Base-by-base conservation (phyloP, 306 rosid genomes). In the Dalbergia cultrata region DNA sequence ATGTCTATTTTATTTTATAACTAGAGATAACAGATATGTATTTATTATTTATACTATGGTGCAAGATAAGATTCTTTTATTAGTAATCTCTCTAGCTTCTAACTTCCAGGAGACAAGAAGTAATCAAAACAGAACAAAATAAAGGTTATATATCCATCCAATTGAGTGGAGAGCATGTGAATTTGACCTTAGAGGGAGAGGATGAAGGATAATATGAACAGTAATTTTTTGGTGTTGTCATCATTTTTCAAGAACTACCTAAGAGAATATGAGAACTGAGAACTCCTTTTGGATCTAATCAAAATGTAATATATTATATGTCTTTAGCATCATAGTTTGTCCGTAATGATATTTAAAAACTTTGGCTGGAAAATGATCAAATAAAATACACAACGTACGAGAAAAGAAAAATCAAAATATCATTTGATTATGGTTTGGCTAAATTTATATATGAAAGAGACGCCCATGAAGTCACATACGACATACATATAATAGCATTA, bases 31-130 rank as follows among this genome's bases (percentile, higher is more conserved):
- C 31, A 61, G n/a, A n/a, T 34, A 7, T 14, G 47, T 9, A 37
- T 37, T 4, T 44, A 0, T 8, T 37, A 63, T 37, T 16, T 37
- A 65, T n/a, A 7, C 5, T n/a, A n/a, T 44, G 57, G 10, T 68
- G 16, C 58, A 22, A 45, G 58, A 21, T 68, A 68, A 21, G 39
- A 21, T 45, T 49, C 58, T 45, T 35, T 34, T 8, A 34, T 34
- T 41, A 39, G 5, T 4, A 18, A 66, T 9, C 3, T 66, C 52
- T 63, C 10, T 14, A 2, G 21, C 41, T 68, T 53, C 17, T 9
- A 71, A 63, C 34, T 18, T 39, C 2, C 22, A 21, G 78, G 41
- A 56, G 67, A 73, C 67, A 57, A 72, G 35, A 72, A 54, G 18
- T 37, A 35, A 39, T 34, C 4, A 34, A 7, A 8, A 7, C 5